phyloP scores from a whole-genome alignment of 2,329 filamentous ascomycete genomes.

The Cercospora zeae-maydis region DNA sequence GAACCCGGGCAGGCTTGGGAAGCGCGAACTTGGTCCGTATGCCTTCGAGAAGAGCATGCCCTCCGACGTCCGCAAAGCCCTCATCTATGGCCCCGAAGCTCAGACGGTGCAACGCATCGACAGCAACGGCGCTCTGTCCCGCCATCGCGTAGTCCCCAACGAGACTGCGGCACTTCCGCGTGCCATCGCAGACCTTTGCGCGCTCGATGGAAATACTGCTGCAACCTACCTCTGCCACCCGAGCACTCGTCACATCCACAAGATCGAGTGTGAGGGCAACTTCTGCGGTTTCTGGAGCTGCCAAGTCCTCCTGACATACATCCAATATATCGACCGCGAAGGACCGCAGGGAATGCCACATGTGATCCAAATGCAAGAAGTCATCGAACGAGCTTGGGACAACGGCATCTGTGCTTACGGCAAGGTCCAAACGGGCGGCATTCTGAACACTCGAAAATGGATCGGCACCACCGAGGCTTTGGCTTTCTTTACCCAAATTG shows the following conservation, averaged over 20 bases:
- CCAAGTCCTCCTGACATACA: slow-evolving; percentile 81
- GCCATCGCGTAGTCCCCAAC: slow-evolving; percentile 43
- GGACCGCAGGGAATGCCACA: slow-evolving; percentile 56
- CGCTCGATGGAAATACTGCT: slow-evolving; percentile 61
- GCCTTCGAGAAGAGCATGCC: slow-evolving; percentile 49
- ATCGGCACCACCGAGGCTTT: slow-evolving; percentile 91
- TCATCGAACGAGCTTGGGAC: slow-evolving; percentile 87
- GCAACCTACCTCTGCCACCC: slow-evolving; percentile 78
- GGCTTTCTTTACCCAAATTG: slow-evolving; percentile 71
- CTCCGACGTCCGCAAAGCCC: slow-evolving; percentile 40
- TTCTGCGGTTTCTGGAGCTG: slow-evolving; percentile 97
- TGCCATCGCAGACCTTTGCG: slow-evolving; percentile 47
- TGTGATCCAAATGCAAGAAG: slow-evolving; percentile 77
- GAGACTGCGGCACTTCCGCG: slow-evolving; percentile 46
- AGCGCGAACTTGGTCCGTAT: slow-evolving; percentile 46
- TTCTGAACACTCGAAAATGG: slow-evolving; percentile 85
- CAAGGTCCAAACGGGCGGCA: slow-evolving; percentile 77
- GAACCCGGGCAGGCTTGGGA: slow-evolving; percentile 32
- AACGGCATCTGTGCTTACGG: slow-evolving; percentile 72
- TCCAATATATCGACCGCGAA: slow-evolving; percentile 43
- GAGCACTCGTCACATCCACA: slow-evolving; percentile 73
- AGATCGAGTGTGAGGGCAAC: slow-evolving; percentile 75
- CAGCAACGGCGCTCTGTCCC: slow-evolving; percentile 42
- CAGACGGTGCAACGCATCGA: slow-evolving; percentile 41
- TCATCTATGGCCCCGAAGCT: slow-evolving; percentile 42